Base-by-base conservation (phyloP, 108 stramenopile species). In the Cylindrotheca closterium region DNA sequence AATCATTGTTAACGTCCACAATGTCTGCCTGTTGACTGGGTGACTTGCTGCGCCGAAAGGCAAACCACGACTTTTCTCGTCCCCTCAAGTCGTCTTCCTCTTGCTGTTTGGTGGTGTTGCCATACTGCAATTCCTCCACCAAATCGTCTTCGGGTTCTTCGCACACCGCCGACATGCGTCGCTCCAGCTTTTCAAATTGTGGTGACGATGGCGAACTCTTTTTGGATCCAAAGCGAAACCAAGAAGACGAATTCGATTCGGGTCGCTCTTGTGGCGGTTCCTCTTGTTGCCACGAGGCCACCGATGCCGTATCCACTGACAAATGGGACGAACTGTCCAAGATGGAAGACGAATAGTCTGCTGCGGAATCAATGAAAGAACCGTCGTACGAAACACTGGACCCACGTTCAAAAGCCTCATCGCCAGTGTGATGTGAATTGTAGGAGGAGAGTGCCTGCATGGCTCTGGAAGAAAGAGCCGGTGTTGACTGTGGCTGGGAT, bases 191-290 rank as follows among this genome's bases (percentile, higher is more conserved):
- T 33, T 45, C 30, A n/a, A n/a, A n/a, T 47, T 3, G 50, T 48
- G 10, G 63, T 31, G 2, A 48, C 63, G 48, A 64, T 64, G 30
- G 63, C 25, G 12, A 32, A 33, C 50, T 58, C 27, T 59, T 65
- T 25, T 30, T 51, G 30, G 68, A 45, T 2, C 71, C 71, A 73
- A 73, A 73, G 15, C 71, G 63, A 53, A 73, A 73, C 71, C 71
- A 73, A 7, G 71, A 73, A 18, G 26, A 67, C 37, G 17, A 25
- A 51, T n/a, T 33, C 28, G 33, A 47, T 56, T 15, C 26, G 47
- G 45, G 2, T 1, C 15, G 2, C 24, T 45, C 26, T 21, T 30
- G 32, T 4, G 24, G 55, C 45, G 18, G 5, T 30, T 67, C 65
- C 17, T 67, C 65, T 5, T 42, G 45, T 4, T 55, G 32, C 10